A percentile compares a stretch with the other conserved stretches of the same genome.
phyloP scores from a whole-genome alignment of 2,329 filamentous ascomycete genomes.

The Tolypocladium paradoxum region DNA sequence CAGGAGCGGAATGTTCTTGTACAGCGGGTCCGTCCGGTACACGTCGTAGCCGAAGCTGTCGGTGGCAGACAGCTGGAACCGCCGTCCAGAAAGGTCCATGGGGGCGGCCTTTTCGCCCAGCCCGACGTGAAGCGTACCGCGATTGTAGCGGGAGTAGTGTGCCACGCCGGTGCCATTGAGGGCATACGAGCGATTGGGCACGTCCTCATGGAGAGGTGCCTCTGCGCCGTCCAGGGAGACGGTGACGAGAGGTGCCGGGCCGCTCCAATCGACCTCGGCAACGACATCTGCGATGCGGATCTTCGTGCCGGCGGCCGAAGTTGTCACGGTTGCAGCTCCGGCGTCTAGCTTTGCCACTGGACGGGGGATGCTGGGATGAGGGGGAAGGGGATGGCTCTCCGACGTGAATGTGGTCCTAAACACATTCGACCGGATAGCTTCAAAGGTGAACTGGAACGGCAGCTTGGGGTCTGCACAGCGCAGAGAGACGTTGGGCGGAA shows the following conservation, averaged over 20 bases:
- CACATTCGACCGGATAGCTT: slow-evolving; percentile 48
- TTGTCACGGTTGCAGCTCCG: neutral
- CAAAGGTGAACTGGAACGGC: slow-evolving; percentile 49
- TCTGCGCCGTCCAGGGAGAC: slow-evolving; percentile 35
- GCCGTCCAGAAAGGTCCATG: slow-evolving; percentile 58
- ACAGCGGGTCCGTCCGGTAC: neutral
- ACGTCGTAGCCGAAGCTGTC: neutral
- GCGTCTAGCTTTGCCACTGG: slow-evolving; percentile 17
- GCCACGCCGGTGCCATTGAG: slow-evolving; percentile 50
- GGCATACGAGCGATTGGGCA: slow-evolving; percentile 55
- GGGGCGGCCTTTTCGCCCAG: slow-evolving; percentile 63
- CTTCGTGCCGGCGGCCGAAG: neutral
- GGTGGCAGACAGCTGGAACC: slow-evolving; percentile 46
- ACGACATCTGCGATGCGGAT: neutral
- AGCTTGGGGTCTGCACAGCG: slow-evolving; percentile 13
- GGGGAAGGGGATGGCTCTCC: slow-evolving; percentile 49
- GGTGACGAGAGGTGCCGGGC: slow-evolving; percentile 41
- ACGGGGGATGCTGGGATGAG: slow-evolving; percentile 46
- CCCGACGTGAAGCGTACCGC: slow-evolving; percentile 54
- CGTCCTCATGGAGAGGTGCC: slow-evolving; percentile 47
- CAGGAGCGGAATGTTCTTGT: neutral
- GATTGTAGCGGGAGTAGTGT: slow-evolving; percentile 54
- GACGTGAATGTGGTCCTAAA: slow-evolving; percentile 61
- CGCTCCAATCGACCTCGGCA: neutral
- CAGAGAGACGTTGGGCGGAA: slow-evolving; percentile 10